These are phyloP conservation scores for Podospora appendiculata DNA, from an alignment of 495 filamentous ascomycete genomes.

Conservation along the genomic window DNA sequence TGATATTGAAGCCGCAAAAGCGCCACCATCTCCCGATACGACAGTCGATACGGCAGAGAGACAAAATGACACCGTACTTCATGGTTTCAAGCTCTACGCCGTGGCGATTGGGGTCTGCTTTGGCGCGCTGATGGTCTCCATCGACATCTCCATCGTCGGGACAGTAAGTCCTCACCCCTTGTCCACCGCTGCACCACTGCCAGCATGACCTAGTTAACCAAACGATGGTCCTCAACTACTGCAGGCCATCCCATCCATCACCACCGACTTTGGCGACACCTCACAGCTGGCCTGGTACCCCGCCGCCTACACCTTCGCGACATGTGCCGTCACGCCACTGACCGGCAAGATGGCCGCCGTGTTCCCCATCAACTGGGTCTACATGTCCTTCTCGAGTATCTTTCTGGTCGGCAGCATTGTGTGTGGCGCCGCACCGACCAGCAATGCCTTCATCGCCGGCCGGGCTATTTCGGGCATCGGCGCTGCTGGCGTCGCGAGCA, in stretches of 20 bases:
- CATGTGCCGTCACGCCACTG: slow-evolving; percentile 9
- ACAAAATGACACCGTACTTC: neutral
- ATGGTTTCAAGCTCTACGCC: slow-evolving; percentile 6
- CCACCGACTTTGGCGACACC: slow-evolving; percentile 6
- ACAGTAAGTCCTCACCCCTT: slow-evolving; percentile 2
- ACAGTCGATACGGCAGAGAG: neutral
- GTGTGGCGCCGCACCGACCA: neutral
- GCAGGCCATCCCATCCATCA: slow-evolving; percentile 16
- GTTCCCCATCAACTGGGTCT: slow-evolving; percentile 5
- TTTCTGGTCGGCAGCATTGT: slow-evolving; percentile 16
- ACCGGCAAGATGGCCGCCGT: slow-evolving; percentile 1
- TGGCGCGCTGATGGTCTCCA: slow-evolving; percentile 13
- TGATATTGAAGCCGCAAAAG: too few species aligned
- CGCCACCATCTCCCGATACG: too few species aligned
- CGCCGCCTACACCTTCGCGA: slow-evolving; percentile 9
- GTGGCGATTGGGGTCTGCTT: slow-evolving; percentile 8
- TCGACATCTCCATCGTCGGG: slow-evolving; percentile 14
- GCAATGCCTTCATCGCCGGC: slow-evolving; percentile 1
- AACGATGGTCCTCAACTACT: neutral
- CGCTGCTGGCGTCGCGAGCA: neutral
- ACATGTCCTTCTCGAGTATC: slow-evolving; percentile 9
- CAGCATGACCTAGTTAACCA: neutral
- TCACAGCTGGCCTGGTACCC: slow-evolving; percentile 13
- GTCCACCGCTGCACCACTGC: neutral
- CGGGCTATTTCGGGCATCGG: neutral